phyloP scores from a whole-genome alignment of 2,329 filamentous ascomycete genomes.

The Drechslerella coelobrocha region DNA sequence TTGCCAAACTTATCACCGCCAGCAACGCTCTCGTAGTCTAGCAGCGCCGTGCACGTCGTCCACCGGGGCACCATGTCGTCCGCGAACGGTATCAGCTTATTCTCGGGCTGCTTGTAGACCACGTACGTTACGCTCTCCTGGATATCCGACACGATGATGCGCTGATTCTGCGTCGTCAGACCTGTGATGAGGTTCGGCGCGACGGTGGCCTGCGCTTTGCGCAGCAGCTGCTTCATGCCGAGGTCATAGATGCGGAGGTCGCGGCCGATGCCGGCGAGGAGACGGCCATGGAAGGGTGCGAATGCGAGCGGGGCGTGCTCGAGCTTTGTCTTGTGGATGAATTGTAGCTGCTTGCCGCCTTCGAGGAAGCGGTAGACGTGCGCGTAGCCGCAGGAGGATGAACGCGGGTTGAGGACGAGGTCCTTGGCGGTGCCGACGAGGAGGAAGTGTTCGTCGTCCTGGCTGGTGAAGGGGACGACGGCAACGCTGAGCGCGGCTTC shows the following conservation, averaged over 20 bases:
- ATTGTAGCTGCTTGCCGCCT: conserved; percentile 84
- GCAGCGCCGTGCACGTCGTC: conserved; percentile 90
- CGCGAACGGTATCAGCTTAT: conserved; percentile 88
- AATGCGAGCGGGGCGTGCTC: conserved; percentile 90
- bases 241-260: conserved; percentile 88
- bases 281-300: conserved; percentile 86
- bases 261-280: conserved; percentile 84
- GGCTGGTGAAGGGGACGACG: conserved; percentile 82
- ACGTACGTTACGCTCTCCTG: conserved; percentile 90
- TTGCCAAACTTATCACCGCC: conserved; percentile 99
- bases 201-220: conserved; percentile 84
- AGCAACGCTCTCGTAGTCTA: conserved; percentile 94
- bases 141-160: conserved; percentile 90
- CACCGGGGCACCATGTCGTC: conserved; percentile 89
- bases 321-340: conserved; percentile 94
- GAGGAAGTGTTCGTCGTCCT: conserved; percentile 88
- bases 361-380: conserved; percentile 91
- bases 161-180: conserved; percentile 85
- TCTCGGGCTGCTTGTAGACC: conserved; percentile 90
- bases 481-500: conserved; percentile 88
- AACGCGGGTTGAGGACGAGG: conserved; percentile 77
- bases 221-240: conserved; percentile 87
- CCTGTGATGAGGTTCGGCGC: conserved; percentile 83
- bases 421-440: conserved; percentile 94
- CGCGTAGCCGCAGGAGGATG: conserved; percentile 79